Evolutionary conservation across 2,329 filamentous ascomycete genomes (phyloP).

Genomic region (Stromatinia cepivora): DNA sequence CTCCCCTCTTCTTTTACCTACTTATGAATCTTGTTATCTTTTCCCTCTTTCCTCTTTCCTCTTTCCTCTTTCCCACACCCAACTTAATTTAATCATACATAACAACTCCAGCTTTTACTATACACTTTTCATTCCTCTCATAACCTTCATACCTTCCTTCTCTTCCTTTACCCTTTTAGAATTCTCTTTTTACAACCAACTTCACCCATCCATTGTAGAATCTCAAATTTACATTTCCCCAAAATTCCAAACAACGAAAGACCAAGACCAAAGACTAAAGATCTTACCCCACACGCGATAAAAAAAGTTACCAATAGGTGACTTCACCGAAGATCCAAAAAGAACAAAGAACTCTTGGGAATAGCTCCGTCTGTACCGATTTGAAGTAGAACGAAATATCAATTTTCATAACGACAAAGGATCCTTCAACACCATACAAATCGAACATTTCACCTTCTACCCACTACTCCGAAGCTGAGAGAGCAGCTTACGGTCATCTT

Average conservation of each 20-base stretch:
- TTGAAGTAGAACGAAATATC: background rate
- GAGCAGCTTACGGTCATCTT: constrained; percentile 30
- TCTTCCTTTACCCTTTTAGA: background rate
- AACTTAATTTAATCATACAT: background rate
- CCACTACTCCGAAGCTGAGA: constrained; percentile 31
- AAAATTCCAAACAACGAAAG: background rate
- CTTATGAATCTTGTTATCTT: background rate
- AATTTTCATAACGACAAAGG: constrained; percentile 5
- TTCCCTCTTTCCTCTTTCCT: background rate
- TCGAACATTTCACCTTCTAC: background rate
- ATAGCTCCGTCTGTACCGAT: background rate
- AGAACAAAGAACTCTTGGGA: constrained; percentile 11
- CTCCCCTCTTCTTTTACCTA: background rate
- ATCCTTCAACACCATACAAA: background rate
- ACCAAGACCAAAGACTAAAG: background rate
- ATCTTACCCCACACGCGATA: background rate
- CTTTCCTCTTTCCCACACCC: background rate
- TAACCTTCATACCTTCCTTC: constrained; percentile 5
- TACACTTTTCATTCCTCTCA: background rate
- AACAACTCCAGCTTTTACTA: background rate
- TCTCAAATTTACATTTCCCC: background rate
- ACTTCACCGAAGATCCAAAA: background rate
- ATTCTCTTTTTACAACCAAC: background rate
- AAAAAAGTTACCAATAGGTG: background rate
- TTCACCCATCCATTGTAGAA: background rate